Evolutionary conservation across 2,329 filamentous ascomycete genomes (phyloP).

Genomic region (Stagonosporopsis tanaceti): DNA sequence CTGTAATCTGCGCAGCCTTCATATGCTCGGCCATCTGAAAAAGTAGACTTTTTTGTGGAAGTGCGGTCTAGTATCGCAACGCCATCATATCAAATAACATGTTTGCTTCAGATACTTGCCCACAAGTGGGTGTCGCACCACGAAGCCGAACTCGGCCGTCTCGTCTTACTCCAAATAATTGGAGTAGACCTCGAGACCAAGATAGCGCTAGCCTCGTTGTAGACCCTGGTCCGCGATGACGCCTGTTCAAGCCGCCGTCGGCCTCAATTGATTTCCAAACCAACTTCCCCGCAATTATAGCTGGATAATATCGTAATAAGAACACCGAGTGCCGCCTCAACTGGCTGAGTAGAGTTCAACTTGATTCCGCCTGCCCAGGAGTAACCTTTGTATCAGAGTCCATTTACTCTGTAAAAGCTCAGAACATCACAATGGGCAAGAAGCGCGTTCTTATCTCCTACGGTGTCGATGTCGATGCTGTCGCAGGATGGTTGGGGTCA

Average conservation of each 20-base stretch:
- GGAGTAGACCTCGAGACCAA: conserved; percentile 7
- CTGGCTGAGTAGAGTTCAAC: neutral
- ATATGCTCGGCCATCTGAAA: conserved; percentile 20
- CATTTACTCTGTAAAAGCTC: neutral
- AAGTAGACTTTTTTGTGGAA: neutral
- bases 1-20: conserved; percentile 30
- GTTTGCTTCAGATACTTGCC: neutral
- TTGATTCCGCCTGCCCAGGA: neutral
- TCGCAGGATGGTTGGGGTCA: conserved; percentile 74
- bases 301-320: conserved; percentile 15
- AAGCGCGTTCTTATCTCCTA: conserved; percentile 67
- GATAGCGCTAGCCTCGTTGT: conserved; percentile 1
- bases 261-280: conserved; percentile 12
- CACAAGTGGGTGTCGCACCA: neutral
- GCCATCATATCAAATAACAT: neutral
- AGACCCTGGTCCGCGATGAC: conserved; percentile 12
- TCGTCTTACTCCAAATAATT: neutral
- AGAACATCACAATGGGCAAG: conserved; percentile 48
- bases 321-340: neutral
- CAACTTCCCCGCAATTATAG: conserved; percentile 24
- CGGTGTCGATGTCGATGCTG: conserved; percentile 75
- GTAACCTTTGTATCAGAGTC: neutral
- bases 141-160: conserved; percentile 5
- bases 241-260: conserved; percentile 14
- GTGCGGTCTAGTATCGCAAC: neutral